A percentile compares a stretch with the other conserved stretches of the same genome.
Evolutionary conservation across 805 yeast genomes (phyloP).

Genomic region (Yarrowia hollandica): DNA sequence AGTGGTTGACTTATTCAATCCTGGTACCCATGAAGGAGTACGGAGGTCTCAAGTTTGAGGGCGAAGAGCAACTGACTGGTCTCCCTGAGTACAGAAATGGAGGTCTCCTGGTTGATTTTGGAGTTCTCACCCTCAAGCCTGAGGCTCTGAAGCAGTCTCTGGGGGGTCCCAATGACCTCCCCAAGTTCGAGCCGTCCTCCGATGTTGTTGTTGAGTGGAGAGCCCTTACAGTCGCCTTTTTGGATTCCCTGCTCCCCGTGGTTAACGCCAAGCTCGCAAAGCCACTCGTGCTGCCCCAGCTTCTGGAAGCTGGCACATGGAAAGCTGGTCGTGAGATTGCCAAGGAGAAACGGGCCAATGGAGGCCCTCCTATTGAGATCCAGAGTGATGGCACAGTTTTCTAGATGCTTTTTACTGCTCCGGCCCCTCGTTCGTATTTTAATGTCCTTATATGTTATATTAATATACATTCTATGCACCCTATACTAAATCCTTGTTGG

Average conservation of each 20-base stretch:
- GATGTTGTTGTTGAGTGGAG: slow-evolving; percentile 71
- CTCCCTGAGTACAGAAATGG: slow-evolving; percentile 66
- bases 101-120: slow-evolving; percentile 60
- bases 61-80: slow-evolving; percentile 52
- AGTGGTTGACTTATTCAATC: slow-evolving; percentile 65
- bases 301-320: slow-evolving; percentile 71
- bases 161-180: slow-evolving; percentile 41
- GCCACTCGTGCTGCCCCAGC: slow-evolving; percentile 51
- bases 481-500: no score
- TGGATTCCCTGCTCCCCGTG: slow-evolving; percentile 54
- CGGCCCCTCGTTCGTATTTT: no score
- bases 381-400: slow-evolving; percentile 67
- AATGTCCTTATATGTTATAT: not conserved
- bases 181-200: slow-evolving; percentile 54
- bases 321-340: slow-evolving; percentile 65
- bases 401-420: no score
- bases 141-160: slow-evolving; percentile 35
- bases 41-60: slow-evolving; percentile 47
- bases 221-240: slow-evolving; percentile 56
- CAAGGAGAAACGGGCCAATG: slow-evolving; percentile 48
- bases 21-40: slow-evolving; percentile 51
- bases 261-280: slow-evolving; percentile 49
- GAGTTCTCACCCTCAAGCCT: slow-evolving; percentile 51
- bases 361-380: slow-evolving; percentile 65
- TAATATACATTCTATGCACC: slow-evolving; percentile 14